These are phyloP conservation scores for Lactarius hengduanensis DNA, from an alignment of 768 basidiomycete species.

Conservation along the genomic window DNA sequence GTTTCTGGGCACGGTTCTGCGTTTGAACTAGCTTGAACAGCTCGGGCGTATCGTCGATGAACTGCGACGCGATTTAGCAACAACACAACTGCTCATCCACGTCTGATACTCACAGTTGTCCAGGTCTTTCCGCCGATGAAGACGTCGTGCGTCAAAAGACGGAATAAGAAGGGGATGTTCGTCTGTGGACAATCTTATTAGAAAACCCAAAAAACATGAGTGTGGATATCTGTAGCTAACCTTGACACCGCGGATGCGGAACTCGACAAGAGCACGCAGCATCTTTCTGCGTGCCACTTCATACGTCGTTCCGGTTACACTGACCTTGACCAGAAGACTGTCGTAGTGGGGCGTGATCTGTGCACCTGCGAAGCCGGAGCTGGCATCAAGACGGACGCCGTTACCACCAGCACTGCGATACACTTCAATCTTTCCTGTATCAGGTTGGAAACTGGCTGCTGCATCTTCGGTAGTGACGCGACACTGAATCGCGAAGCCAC, in stretches of 20 bases:
- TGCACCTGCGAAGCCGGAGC: constrained; percentile 96
- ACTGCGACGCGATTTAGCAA: constrained; percentile 45
- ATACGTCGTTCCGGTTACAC: constrained; percentile 94
- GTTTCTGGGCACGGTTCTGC: constrained; percentile 97
- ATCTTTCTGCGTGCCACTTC: constrained; percentile 99
- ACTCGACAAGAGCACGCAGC: constrained; percentile 98
- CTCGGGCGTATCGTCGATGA: constrained; percentile 99
- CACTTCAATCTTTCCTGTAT: constrained; percentile 99
- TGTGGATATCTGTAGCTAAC: constrained; percentile 37
- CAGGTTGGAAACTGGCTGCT: constrained; percentile 89
- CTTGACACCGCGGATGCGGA: constrained; percentile 99
- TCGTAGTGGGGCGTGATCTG: constrained; percentile 99
- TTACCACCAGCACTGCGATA: constrained; percentile 99
- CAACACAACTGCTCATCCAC: neutral
- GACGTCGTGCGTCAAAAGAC: constrained; percentile 92
- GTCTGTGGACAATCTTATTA: constrained; percentile 53
- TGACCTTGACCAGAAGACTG: constrained; percentile 94
- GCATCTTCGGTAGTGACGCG: constrained; percentile 98
- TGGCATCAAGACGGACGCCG: constrained; percentile 94
- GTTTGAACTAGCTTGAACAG: constrained; percentile 97
- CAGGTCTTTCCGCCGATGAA: constrained; percentile 97
- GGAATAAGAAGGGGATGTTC: constrained; percentile 99
- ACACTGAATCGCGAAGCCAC: constrained; percentile 97
- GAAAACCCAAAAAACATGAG: neutral
- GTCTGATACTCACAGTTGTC: constrained; percentile 69